Evolutionary conservation across 306 rosid species (phyloP), one percentile per base, ranked within the genome.

Genomic region (Mimosa bimucronata): DNA sequence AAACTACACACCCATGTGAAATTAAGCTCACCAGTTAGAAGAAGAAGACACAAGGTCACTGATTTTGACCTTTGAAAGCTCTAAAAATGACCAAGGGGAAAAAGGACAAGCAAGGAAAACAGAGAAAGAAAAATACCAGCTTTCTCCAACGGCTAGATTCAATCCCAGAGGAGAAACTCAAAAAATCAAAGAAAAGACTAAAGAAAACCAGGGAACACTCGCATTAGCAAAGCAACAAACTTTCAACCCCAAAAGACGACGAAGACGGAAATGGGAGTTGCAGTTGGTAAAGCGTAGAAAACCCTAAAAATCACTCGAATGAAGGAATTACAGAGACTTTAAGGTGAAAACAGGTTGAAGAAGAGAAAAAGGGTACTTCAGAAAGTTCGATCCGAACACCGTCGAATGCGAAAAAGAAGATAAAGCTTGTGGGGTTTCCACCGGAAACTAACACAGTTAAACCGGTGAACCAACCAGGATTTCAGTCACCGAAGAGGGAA

Each of bases 1-100:
- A 76, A 9, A 73, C 85, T 84, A 82, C 30, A 57, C 48, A 70
- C 76, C 89, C 97, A 93, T 91, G 53, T 74, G 79, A 85, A 83
- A 77, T 65, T 77, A 61, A 65, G 76, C 40, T 50, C 5, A 44
- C 77, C 53, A 31, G 74, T 19, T 76, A 28, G 64, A 21, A 53
- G 26, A 21, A 55, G 31, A 77, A 42, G 69, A 40, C 45, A 40
- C 71, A 13, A 30, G 18, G 21, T 64, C 26, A n/a, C 66, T 11
- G 38, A 45, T 50, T 66, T 21, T 69, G 64, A 52, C 67, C 85
- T 74, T 37, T 15, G 66, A 73, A 44, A 64, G 2, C 71, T 71
- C 69, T 31, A 30, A 75, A 18, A 72, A 50, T 3, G 31, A 40
- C 29, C 30, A 38, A 8, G n/a, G 31, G 13, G 62, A 52, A 70